Percentiles rank a stretch among this genome's conserved stretches.
These are phyloP conservation scores for Rhodotorula toruloides DNA, from an alignment of 768 basidiomycete species.

Conservation along the genomic window DNA sequence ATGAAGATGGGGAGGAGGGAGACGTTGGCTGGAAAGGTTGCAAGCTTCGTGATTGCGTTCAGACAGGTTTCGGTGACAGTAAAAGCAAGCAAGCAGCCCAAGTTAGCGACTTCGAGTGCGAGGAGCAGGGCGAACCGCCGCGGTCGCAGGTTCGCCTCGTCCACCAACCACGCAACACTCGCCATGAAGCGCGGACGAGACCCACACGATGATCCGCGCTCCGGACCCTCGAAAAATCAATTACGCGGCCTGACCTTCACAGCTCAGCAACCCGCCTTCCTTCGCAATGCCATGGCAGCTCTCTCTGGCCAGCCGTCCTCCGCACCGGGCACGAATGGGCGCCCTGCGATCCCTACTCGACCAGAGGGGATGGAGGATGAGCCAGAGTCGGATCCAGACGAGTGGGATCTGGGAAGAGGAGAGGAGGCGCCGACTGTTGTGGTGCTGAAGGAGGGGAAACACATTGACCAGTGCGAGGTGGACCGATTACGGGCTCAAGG, in stretches of 20 bases:
- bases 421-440: slow-evolving; percentile 4
- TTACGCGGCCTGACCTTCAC: slow-evolving; percentile 16
- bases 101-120: too few species aligned
- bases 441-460: slow-evolving; percentile 27
- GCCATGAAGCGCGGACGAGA: slow-evolving; percentile 17
- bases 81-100: too few species aligned
- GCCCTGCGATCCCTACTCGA: slow-evolving; percentile 22
- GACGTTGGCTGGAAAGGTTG: too few species aligned
- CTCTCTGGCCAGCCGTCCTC: slow-evolving; percentile 1
- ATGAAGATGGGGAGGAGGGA: not conserved
- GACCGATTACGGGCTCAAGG: slow-evolving; percentile 23
- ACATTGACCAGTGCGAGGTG: slow-evolving; percentile 26
- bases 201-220: slow-evolving; percentile 17
- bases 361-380: slow-evolving; percentile 4
- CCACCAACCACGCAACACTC: too few species aligned
- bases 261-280: slow-evolving; percentile 30
- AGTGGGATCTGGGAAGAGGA: not conserved
- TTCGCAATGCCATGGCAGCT: slow-evolving; percentile 24
- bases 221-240: slow-evolving; percentile 12
- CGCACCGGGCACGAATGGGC: slow-evolving; percentile 1
- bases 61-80: too few species aligned
- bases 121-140: too few species aligned
- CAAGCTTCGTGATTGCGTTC: too few species aligned
- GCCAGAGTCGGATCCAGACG: not conserved
- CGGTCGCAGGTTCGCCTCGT: too few species aligned